Evolutionary conservation across 441 rosid species (phyloP).

Genomic region (Adansonia madagascariensis): DNA sequence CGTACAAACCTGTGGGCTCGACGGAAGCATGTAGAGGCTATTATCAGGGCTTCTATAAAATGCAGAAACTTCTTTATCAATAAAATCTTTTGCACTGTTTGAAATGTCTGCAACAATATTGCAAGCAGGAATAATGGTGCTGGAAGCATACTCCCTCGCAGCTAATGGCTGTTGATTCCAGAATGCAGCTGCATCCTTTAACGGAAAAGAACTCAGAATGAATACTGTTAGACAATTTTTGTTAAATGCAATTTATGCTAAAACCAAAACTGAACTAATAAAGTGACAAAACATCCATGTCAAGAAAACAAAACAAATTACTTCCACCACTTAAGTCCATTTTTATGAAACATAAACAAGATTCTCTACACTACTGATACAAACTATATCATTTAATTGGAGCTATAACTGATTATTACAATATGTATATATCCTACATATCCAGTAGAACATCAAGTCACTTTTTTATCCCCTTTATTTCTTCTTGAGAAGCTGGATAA

Average conservation of each 20-base stretch:
- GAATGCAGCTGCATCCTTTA: constrained; percentile 82
- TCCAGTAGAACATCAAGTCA: constrained; percentile 1
- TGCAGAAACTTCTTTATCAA: constrained; percentile 82
- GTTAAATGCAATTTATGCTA: background rate
- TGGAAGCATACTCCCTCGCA: constrained; percentile 78
- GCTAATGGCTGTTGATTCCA: constrained; percentile 90
- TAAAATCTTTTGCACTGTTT: constrained; percentile 75
- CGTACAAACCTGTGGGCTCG: constrained; percentile 84
- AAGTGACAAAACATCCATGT: background rate
- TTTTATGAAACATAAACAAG: background rate
- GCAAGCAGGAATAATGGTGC: constrained; percentile 88
- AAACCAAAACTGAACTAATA: background rate
- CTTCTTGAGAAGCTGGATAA: background rate
- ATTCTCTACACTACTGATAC: background rate
- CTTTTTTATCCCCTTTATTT: background rate
- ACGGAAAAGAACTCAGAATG: constrained; percentile 23
- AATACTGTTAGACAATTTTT: background rate
- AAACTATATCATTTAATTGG: background rate
- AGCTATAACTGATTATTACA: background rate
- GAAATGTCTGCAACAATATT: constrained; percentile 70
- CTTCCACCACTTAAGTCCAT: constrained; percentile 12
- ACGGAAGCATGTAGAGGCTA: constrained; percentile 89
- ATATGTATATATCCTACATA: background rate
- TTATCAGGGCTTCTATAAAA: constrained; percentile 86
- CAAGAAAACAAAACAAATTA: constrained; percentile 8